Base-by-base conservation (phyloP, 257 asterid species). In the Solanum virginianum region DNA sequence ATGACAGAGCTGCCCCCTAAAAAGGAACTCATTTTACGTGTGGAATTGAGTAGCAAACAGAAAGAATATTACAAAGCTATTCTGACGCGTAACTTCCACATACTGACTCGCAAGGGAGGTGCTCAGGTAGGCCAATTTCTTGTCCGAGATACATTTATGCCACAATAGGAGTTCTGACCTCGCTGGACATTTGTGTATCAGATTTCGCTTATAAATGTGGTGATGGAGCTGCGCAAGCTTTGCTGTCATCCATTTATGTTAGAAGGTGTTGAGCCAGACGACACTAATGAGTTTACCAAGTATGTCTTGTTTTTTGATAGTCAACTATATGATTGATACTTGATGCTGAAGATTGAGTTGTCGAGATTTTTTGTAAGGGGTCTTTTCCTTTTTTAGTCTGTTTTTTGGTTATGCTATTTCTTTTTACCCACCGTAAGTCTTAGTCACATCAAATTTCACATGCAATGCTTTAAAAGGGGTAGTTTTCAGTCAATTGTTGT, bases 191-290 rank as follows among this genome's bases (percentile, higher is more conserved):
- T 80, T 83, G 77, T 87, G 66, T 85, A 80, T 83, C 90, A 96
- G 99, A 95, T 96, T 83, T 96, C 99, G 55, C 98, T 96, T 66
- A 91, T 92, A 85, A 96, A 96, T 88, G 99, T 96, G 92, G 99
- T 96, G 89, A 96, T 96, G 99, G 99, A 96, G 90, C 96, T 96
- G 87, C 98, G 99, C 91, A 96, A 96, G 88, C 98, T 96, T 70
- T 96, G 98, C 86, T 95, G 99, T 90, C 99, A 96, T 88, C 98
- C 97, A 63, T 97, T 94, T 89, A 93, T 97, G 98, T 85, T 97
- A 91, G 99, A 95, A 94, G 99, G 99, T 6, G 99, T 97, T 88
- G 99, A 95, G 91, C 99, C 99, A 85, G 96, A 94, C 84, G 97
- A 97, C 87, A 77, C 80, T 41, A 86, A 89, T 65, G 99, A 97